Base-by-base conservation (phyloP, 495 filamentous ascomycete genomes). In the Penicillium riverlandense region DNA sequence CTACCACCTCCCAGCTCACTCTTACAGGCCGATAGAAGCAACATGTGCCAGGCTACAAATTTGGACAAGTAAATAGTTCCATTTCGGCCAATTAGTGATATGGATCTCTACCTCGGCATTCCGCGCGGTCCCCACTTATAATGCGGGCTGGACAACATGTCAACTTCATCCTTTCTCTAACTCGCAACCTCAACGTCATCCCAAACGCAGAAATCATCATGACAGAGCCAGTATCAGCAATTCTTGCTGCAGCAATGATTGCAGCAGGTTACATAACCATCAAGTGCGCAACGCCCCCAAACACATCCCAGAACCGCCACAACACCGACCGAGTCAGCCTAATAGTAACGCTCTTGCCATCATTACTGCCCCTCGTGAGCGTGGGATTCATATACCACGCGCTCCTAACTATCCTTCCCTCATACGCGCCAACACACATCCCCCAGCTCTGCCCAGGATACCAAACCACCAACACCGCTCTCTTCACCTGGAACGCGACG, bases 401-500 rank as follows among this genome's bases (percentile, higher is more conserved):
- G 16, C 53, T 63, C 32, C 54, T 69, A 1, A 41, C 52, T 1
- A 33, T 48, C 2, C 30, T 63, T 16, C 53, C 57, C 0, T 16
- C 28, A 9, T 16, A 52, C 30, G 54, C 53, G 27, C 29, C 53
- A 14, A 28, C 16, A 6, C 37, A 15, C 7, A 33, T 47, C 6
- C 4, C 36, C 6, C 40, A 47, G 7, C 29, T 57, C 22, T 54
- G 56, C 11, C 53, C 56, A 9, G 36, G 32, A 0, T 29, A 39
- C 4, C 33, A 37, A 14, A 56, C 59, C n/a, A 50, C 62, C 3
- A 55, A 66, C 42, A 34, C 47, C 2, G 43, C 49, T 4, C 32
- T 62, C 1, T 40, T 73, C 35, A 65, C 62, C 4, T 66, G 59
- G 58, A 65, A 52, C 11, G 11, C 44, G 0, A 37, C 44, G 6